Conservation (phyloP, 306 rosid genomes). For the Cicer chorassanicum region DNA sequence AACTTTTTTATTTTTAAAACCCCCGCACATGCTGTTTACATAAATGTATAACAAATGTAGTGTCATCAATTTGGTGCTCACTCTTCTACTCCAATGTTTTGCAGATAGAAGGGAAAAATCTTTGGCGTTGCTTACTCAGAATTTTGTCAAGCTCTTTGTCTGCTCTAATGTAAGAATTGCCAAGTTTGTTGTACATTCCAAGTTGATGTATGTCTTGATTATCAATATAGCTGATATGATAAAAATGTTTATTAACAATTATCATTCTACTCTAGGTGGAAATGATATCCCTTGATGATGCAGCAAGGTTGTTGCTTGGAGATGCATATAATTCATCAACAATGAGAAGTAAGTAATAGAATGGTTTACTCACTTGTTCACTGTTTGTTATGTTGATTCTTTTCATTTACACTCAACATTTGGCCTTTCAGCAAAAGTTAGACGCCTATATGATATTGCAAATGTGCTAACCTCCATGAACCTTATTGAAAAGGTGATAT, state of each 20-base stretch:
- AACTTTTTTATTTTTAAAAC: too few species aligned
- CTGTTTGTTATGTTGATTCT: not conserved
- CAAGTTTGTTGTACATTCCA: not conserved
- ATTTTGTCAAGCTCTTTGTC: slow-evolving; percentile 91
- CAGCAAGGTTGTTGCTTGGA: slow-evolving; percentile 88
- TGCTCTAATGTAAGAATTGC: slow-evolving; percentile 72
- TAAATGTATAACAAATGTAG: not conserved
- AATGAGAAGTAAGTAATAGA: slow-evolving; percentile 73
- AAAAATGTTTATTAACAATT: slow-evolving; percentile 14
- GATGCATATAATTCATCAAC: slow-evolving; percentile 68
- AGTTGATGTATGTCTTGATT: not conserved
- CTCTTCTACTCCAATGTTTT: slow-evolving; percentile 1
- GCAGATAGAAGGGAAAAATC: slow-evolving; percentile 95
- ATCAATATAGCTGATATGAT: not conserved
- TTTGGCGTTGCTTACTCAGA: slow-evolving; percentile 83
- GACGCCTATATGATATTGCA: slow-evolving; percentile 94
- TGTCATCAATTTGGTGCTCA: slow-evolving; percentile 10
- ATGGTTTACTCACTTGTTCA: not conserved
- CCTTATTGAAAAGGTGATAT: slow-evolving; percentile 84
- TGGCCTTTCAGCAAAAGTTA: slow-evolving; percentile 81
- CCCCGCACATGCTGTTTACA: too few species aligned
- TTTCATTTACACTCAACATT: slow-evolving; percentile 32
- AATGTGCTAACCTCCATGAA: slow-evolving; percentile 87
- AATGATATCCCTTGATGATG: slow-evolving; percentile 88
- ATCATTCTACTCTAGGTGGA: slow-evolving; percentile 53